Conservation (phyloP, 2,329 filamentous ascomycete genomes). For the Exophiala mesophila region DNA sequence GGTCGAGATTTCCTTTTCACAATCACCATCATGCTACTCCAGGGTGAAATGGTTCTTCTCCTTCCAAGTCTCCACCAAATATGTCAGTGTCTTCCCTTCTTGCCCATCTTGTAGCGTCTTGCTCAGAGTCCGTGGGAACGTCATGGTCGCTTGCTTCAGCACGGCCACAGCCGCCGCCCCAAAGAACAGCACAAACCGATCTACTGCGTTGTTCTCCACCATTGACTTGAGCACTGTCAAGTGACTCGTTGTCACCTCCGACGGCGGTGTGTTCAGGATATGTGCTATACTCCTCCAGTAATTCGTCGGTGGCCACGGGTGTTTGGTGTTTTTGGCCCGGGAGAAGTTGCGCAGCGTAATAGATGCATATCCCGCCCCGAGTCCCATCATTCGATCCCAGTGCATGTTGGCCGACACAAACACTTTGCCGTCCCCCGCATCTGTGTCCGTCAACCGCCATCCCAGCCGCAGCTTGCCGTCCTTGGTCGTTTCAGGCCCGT, state of each 20-base stretch:
- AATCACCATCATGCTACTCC: conserved; percentile 5
- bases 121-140: conserved; percentile 54
- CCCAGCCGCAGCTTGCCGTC: conserved; percentile 64
- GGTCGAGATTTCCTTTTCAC: too few species aligned
- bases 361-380: conserved; percentile 78
- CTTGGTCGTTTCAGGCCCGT: conserved; percentile 68
- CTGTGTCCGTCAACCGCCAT: conserved; percentile 57
- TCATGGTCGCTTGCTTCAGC: conserved; percentile 65
- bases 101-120: conserved; percentile 29
- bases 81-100: conserved; percentile 15
- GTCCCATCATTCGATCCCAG: conserved; percentile 73
- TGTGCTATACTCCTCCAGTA: conserved; percentile 78
- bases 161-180: conserved; percentile 70
- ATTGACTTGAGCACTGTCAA: conserved; percentile 65
- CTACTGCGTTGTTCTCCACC: conserved; percentile 63
- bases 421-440: conserved; percentile 37
- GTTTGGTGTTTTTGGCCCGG: conserved; percentile 59
- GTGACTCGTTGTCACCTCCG: conserved; percentile 67
- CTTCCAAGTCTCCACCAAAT: conserved; percentile 36
- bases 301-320: conserved; percentile 70
- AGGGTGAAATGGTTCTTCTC: conserved; percentile 18
- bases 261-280: conserved; percentile 68
- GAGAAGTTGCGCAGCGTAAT: conserved; percentile 79
- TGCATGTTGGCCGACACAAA: conserved; percentile 69
- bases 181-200: conserved; percentile 74